Percentiles rank a stretch among this genome's conserved stretches.
Evolutionary conservation across 2,329 filamentous ascomycete genomes (phyloP).

Genomic region (Colletotrichum australisinense): DNA sequence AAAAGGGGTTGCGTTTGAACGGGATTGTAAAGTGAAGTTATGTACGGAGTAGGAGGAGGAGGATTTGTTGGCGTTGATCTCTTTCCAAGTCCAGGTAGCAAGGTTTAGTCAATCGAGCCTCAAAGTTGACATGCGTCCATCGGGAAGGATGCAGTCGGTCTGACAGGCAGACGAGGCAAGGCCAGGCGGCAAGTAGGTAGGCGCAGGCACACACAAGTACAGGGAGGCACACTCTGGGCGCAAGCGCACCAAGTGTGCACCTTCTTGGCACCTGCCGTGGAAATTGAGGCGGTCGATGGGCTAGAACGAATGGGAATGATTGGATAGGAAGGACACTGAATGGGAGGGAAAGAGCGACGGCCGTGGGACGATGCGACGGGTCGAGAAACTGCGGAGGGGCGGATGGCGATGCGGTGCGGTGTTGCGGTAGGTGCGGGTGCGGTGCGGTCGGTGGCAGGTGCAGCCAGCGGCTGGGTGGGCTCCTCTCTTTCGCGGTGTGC

Average conservation of each 20-base stretch:
- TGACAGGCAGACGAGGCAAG: not conserved
- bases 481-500: constrained; percentile 9
- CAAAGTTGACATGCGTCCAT: not conserved
- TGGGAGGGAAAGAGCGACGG: not conserved
- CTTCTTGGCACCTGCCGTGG: not conserved
- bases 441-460: constrained; percentile 18
- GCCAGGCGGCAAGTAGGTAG: not conserved
- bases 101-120: not conserved
- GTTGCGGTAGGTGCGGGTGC: not conserved
- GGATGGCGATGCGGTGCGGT: not conserved
- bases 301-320: not conserved
- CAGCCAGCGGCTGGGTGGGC: constrained; percentile 12
- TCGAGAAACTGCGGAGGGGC: not conserved
- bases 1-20: not conserved
- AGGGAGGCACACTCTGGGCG: not conserved
- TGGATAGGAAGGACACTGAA: not conserved
- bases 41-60: not conserved
- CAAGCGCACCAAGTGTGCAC: not conserved
- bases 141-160: not conserved
- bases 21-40: not conserved
- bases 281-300: not conserved
- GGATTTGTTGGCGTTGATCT: not conserved
- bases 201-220: not conserved
- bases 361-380: not conserved
- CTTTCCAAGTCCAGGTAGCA: not conserved